These are phyloP conservation scores for Diutina ranongensis DNA, from an alignment of 1,139 yeast species.

Conservation along the genomic window DNA sequence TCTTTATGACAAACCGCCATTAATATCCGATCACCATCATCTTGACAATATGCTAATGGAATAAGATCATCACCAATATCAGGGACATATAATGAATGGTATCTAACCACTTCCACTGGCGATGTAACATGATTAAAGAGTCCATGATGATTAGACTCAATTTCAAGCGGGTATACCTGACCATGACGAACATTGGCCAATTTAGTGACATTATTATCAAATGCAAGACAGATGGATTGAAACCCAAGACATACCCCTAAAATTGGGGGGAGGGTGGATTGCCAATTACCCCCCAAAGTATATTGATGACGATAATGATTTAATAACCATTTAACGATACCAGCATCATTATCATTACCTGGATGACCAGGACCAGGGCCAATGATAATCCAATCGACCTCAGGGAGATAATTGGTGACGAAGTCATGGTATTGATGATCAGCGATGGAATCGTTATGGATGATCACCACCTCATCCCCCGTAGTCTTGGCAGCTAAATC, in stretches of 20 bases:
- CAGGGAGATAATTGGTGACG: conserved; percentile 24
- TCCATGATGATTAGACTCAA: neutral
- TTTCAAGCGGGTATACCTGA: conserved; percentile 43
- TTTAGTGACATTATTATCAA: conserved; percentile 45
- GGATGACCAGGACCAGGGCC: conserved; percentile 99
- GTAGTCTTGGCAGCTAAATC: conserved; percentile 48
- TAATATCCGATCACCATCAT: conserved; percentile 23
- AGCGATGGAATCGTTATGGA: conserved; percentile 61
- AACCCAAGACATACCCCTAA: conserved; percentile 92
- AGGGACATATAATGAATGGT: conserved; percentile 70
- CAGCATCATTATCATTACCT: conserved; percentile 48
- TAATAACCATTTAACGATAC: conserved; percentile 53
- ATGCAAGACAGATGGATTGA: conserved; percentile 65
- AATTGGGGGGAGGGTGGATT: conserved; percentile 39
- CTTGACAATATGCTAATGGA: conserved; percentile 47
- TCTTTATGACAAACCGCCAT: conserved; percentile 67
- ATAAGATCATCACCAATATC: conserved; percentile 21
- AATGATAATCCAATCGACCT: conserved; percentile 69
- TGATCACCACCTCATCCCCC: conserved; percentile 46
- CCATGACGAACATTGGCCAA: conserved; percentile 71
- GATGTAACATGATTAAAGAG: conserved; percentile 9
- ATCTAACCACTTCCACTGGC: conserved; percentile 61
- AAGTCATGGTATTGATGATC: conserved; percentile 23
- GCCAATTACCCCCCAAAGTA: neutral
- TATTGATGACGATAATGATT: conserved; percentile 13